These are phyloP conservation scores for Biscogniauxia marginata DNA, from an alignment of 2,329 filamentous ascomycete genomes.

Conservation along the genomic window DNA sequence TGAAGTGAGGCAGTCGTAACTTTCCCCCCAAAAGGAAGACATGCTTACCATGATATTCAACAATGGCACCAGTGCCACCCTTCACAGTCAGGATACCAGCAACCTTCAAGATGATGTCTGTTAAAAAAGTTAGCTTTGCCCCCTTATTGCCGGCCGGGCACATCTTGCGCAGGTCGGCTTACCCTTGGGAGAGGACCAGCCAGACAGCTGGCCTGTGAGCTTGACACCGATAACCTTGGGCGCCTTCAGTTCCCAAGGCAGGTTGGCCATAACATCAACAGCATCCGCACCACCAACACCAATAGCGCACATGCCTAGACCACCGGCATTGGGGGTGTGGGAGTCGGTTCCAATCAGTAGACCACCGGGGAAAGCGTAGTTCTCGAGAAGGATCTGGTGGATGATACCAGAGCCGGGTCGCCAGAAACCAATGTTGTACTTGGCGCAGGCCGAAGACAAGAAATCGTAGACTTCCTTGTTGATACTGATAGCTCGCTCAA, in stretches of 20 bases:
- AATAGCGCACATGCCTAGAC: slow-evolving; percentile 91
- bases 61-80: slow-evolving; percentile 90
- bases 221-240: slow-evolving; percentile 96
- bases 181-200: slow-evolving; percentile 95
- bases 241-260: slow-evolving; percentile 97
- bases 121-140: slow-evolving; percentile 9
- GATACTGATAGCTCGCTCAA: slow-evolving; percentile 84
- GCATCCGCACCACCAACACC: slow-evolving; percentile 98
- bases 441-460: slow-evolving; percentile 87
- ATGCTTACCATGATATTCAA: slow-evolving; percentile 60
- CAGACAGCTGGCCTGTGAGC: slow-evolving; percentile 82
- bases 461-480: slow-evolving; percentile 99
- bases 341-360: slow-evolving; percentile 97
- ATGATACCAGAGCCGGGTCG: slow-evolving; percentile 98
- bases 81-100: slow-evolving; percentile 97
- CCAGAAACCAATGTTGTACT: slow-evolving; percentile 99
- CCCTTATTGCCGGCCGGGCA: no score
- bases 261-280: slow-evolving; percentile 80
- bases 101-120: slow-evolving; percentile 95
- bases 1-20: no score
- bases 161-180: slow-evolving; percentile 33
- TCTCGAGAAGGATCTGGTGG: slow-evolving; percentile 97
- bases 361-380: slow-evolving; percentile 98
- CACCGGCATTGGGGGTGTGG: slow-evolving; percentile 95
- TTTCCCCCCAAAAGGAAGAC: not conserved